Evolutionary conservation across 352 stramenopile species (phyloP), one percentile per base, ranked within the genome.

Genomic region (Phytopythium delawarense): DNA sequence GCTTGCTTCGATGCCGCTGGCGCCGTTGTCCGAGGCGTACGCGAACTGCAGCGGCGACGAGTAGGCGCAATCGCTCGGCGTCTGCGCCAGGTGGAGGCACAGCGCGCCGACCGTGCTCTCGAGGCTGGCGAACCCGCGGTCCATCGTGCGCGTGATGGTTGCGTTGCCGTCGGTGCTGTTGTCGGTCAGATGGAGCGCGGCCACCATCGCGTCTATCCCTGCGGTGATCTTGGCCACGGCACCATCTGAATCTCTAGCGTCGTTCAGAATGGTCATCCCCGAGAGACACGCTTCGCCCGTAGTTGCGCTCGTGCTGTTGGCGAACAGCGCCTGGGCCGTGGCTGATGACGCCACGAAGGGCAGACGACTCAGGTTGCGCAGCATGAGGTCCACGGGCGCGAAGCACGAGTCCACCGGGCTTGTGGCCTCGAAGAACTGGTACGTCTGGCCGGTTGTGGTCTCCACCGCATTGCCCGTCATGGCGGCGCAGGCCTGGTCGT

Each of bases 401-500:
- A 78, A 81, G 61, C 73, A 81, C 37, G 65, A 58, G 39, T 78
- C 73, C 15, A 76, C 39, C 23, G 70, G 40, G 20, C 52, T 63
- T 50, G 69, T 66, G 54, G 59, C 64, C 20, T 35, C 50, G 45
- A 81, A 81, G 37, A 78, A 67, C 57, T 70, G 57, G 58, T 61
- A 72, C 12, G 48, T 48, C 13, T 58, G 39, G 21, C 63, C 70
- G 18, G 44, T 69, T 4, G 70, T 76, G 20, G 63, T 62, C 11
- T 63, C 69, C 37, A 78, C 75, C 23, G 60, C 67, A 11, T 69
- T 49, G 35, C 73, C 73, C 7, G 65, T 70, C 70, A 78, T 74
- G 9, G 73, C 73, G 20, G 60, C 45, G 18, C 73, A 81, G 7
- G 55, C 67, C 42, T 76, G 57, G 44, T 71, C 61, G 61, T 72